phyloP scores from a whole-genome alignment of 495 filamentous ascomycete genomes.

The Penicillium flavigenum region DNA sequence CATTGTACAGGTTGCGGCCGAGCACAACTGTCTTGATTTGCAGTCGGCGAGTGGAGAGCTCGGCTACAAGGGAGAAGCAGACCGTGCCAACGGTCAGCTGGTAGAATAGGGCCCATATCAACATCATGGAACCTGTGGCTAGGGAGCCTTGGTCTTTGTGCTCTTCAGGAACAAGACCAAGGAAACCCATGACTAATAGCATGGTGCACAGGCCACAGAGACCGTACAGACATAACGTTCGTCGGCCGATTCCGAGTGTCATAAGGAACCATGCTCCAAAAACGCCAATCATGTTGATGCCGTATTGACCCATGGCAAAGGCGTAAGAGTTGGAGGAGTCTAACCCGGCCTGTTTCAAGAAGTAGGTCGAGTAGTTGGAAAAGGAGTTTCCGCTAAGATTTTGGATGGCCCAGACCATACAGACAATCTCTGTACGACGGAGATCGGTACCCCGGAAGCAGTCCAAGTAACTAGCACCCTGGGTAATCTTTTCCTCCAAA shows the following conservation, averaged over 20 bases:
- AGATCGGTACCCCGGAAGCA: constrained; percentile 74
- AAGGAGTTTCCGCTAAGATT: constrained; percentile 77
- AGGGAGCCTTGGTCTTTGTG: constrained; percentile 56
- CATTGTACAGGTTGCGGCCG: constrained; percentile 69
- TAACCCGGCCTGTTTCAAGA: constrained; percentile 72
- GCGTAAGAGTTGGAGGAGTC: constrained; percentile 56
- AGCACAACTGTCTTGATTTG: constrained; percentile 77
- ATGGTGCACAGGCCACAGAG: constrained; percentile 63
- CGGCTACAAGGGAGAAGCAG: constrained; percentile 74
- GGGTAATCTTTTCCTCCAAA: constrained; percentile 67
- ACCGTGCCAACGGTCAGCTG: constrained; percentile 76
- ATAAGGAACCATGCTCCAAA: constrained; percentile 76
- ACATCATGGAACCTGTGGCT: constrained; percentile 68
- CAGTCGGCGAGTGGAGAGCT: constrained; percentile 69
- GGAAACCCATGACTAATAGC: constrained; percentile 72
- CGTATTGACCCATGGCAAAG: constrained; percentile 73
- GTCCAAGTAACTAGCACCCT: constrained; percentile 67
- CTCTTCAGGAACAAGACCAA: constrained; percentile 59
- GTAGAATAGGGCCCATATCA: constrained; percentile 73
- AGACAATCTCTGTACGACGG: constrained; percentile 75
- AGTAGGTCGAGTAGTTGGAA: constrained; percentile 78
- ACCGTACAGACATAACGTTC: constrained; percentile 68
- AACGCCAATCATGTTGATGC: constrained; percentile 70
- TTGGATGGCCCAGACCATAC: constrained; percentile 82
- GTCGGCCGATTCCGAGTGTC: constrained; percentile 64